Percentiles rank a stretch among this genome's conserved stretches.
Evolutionary conservation across 768 basidiomycete species (phyloP).

Genomic region (Phylloporus arenicola): DNA sequence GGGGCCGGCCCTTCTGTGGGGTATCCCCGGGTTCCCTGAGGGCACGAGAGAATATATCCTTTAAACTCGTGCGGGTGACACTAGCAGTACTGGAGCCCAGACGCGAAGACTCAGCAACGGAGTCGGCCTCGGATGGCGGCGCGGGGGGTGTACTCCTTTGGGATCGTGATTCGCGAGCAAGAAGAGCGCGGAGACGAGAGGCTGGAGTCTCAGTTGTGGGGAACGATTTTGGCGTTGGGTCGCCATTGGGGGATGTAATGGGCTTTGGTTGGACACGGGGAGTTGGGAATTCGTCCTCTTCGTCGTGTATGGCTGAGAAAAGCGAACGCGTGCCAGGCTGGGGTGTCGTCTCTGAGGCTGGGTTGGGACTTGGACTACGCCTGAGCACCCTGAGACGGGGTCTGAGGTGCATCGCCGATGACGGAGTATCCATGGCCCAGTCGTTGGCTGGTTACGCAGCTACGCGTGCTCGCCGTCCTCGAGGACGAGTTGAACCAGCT

Average conservation of each 20-base stretch:
- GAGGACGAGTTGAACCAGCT: neutral
- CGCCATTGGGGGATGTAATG: conserved; percentile 15
- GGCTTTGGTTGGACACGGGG: conserved; percentile 22
- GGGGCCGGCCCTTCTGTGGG: conserved; percentile 47
- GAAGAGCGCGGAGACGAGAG: conserved; percentile 56
- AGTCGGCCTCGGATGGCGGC: conserved; percentile 26
- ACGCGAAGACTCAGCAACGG: conserved; percentile 7
- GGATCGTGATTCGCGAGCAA: conserved; percentile 46
- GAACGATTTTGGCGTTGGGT: neutral
- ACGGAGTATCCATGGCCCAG: conserved; percentile 16
- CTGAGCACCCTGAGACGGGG: conserved; percentile 21
- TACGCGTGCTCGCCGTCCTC: conserved; percentile 18
- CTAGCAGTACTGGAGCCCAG: conserved; percentile 36
- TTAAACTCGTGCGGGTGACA: conserved; percentile 53
- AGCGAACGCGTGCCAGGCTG: conserved; percentile 15
- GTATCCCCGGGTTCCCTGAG: conserved; percentile 60
- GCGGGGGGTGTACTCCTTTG: conserved; percentile 26
- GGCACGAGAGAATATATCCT: conserved; percentile 61
- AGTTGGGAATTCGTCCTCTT: conserved; percentile 29
- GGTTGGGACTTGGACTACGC: conserved; percentile 16
- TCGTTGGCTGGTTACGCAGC: neutral
- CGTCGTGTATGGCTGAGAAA: conserved; percentile 13
- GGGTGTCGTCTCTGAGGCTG: conserved; percentile 16
- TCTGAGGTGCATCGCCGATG: conserved; percentile 9
- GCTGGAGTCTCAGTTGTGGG: conserved; percentile 44